Percentiles rank a stretch among this genome's conserved stretches.
Conservation (phyloP, 1,284 basidiomycete genomes). For the Malassezia vespertilionis region DNA sequence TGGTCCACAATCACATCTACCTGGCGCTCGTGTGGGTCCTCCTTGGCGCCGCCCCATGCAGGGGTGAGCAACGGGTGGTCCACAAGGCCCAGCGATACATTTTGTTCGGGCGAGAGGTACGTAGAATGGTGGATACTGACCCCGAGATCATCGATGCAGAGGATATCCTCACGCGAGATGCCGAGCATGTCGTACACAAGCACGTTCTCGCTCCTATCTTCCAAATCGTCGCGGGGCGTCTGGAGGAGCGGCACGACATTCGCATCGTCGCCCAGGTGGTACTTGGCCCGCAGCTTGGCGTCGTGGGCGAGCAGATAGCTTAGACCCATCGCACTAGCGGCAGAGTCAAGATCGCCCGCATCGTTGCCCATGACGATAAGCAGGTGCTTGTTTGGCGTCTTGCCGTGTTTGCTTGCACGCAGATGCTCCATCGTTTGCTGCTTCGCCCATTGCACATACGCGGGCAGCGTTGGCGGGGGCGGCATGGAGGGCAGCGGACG, state of each 20-base stretch:
- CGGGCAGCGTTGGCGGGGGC: background rate
- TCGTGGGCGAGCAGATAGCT: conserved; percentile 28
- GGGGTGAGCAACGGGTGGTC: conserved; percentile 25
- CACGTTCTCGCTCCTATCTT: conserved; percentile 72
- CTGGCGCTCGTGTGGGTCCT: conserved; percentile 28
- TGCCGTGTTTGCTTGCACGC: background rate
- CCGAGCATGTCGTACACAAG: conserved; percentile 21
- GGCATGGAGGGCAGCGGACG: background rate
- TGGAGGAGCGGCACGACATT: conserved; percentile 62
- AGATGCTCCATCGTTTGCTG: background rate
- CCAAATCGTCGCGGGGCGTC: conserved; percentile 60
- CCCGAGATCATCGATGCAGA: conserved; percentile 27
- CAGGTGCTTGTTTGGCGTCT: conserved; percentile 14
- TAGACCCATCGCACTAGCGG: conserved; percentile 32
- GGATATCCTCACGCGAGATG: conserved; percentile 14
- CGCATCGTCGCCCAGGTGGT: conserved; percentile 14
- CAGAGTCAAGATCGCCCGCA: conserved; percentile 43
- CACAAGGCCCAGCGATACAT: conserved; percentile 27
- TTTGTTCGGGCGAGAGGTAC: conserved; percentile 16
- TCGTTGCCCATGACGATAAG: conserved; percentile 43
- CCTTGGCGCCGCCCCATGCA: conserved; percentile 23
- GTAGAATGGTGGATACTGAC: conserved; percentile 16
- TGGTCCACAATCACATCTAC: conserved; percentile 83
- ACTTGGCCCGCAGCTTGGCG: conserved; percentile 13
- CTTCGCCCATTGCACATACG: conserved; percentile 12